phyloP scores from a whole-genome alignment of 163 green algal species.

The Coccomyxa subellipsoidea region DNA sequence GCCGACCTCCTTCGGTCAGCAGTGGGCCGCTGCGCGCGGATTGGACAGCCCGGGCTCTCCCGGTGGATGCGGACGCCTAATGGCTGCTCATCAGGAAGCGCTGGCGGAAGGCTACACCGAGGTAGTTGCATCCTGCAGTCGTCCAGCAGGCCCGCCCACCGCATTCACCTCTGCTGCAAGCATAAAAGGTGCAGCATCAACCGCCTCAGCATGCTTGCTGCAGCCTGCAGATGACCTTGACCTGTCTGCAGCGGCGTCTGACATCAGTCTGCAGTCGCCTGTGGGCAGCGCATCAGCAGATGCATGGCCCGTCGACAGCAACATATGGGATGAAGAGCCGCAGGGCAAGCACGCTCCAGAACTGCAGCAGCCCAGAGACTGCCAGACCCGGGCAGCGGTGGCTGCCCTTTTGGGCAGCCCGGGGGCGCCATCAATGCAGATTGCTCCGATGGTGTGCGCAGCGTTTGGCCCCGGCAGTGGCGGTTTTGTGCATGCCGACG shows the following conservation, averaged over 20 bases:
- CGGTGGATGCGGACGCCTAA: not conserved
- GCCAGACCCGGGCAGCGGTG: not conserved
- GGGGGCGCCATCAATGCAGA: not conserved
- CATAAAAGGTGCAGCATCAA: too few relatives aligned
- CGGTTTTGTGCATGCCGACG: not conserved
- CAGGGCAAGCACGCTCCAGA: not conserved
- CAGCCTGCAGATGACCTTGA: too few relatives aligned
- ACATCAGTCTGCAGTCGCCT: too few relatives aligned
- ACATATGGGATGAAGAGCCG: not conserved
- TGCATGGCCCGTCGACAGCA: too few relatives aligned
- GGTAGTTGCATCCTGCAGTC: too few relatives aligned
- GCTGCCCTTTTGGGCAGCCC: not conserved
- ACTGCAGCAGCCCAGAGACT: not conserved
- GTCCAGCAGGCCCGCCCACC: too few relatives aligned
- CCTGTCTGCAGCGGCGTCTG: too few relatives aligned
- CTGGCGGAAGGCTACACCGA: too few relatives aligned
- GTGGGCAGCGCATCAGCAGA: too few relatives aligned
- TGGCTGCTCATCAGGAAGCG: not conserved
- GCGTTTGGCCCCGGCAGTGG: not conserved
- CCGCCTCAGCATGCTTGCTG: too few relatives aligned
- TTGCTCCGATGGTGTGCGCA: not conserved
- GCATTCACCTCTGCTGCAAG: too few relatives aligned
- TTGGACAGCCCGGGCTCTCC: not conserved
- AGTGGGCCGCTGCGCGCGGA: not conserved
- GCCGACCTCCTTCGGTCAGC: not conserved